Conservation (phyloP, 2,329 filamentous ascomycete species). For the Calonectria hawksworthii region DNA sequence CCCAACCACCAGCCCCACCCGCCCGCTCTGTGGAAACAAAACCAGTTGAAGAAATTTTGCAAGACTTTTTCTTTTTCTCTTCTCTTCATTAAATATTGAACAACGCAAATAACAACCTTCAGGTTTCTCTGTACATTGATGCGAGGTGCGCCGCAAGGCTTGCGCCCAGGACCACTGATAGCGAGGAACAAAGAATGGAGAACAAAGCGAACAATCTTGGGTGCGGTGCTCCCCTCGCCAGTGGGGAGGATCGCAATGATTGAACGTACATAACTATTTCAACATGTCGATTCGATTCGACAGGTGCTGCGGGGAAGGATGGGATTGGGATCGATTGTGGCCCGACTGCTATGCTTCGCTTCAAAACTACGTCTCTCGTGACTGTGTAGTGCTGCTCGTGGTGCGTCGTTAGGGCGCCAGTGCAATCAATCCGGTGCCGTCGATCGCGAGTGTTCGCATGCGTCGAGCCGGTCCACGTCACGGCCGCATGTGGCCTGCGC, state of each 20-base stretch:
- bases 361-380: not conserved
- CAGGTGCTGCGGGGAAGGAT: not conserved
- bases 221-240: conserved; percentile 67
- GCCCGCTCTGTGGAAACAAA: conserved; percentile 31
- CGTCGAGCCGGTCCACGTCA: conserved; percentile 24
- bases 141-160: conserved; percentile 60
- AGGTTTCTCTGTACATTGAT: conserved; percentile 56
- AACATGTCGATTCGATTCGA: not conserved
- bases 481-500: not conserved
- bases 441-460: conserved; percentile 17
- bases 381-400: conserved; percentile 10
- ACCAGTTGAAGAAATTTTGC: conserved; percentile 36
- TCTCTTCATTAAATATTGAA: conserved; percentile 55
- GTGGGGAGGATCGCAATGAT: conserved; percentile 73
- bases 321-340: not conserved
- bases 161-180: conserved; percentile 63
- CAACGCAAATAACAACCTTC: conserved; percentile 64
- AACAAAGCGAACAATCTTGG: conserved; percentile 71
- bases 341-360: not conserved
- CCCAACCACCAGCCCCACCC: conserved; percentile 38
- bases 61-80: conserved; percentile 32
- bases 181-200: conserved; percentile 66
- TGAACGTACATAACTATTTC: conserved; percentile 65
- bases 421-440: conserved; percentile 13
- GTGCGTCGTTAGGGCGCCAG: not conserved